Base-by-base conservation (phyloP, 2,329 filamentous ascomycete species). In the Lecanicillium sp. region DNA sequence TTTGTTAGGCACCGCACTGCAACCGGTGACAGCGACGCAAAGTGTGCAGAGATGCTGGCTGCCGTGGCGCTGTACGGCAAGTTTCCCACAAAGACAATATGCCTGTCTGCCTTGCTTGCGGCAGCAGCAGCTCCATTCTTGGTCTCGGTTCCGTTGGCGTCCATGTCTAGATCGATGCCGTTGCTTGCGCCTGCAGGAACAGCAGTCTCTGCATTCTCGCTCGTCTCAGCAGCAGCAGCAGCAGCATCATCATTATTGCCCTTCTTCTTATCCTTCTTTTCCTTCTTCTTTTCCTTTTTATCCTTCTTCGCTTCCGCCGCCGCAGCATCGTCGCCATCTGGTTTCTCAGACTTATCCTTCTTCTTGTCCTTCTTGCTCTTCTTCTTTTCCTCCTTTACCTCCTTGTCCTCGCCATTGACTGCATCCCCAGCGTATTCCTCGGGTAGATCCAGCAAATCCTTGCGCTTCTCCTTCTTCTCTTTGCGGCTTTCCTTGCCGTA, bases 61-160 rank as follows among this genome's bases (percentile, higher is more conserved):
- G 73, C 71, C 4, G 83, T 95, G 29, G 87, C 85, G 44, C 73
- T 80, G 73, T 78, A 95, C 35, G 90, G 90, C 5, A 96, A 81
- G 65, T 95, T 95, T 58, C 90, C 86, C 15, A 52, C 47, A 25
- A 55, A 56, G 48, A 54, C 50, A 43, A 60, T 63, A 51, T 52
- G 48, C 27, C 54, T 55, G 38, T 54, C 52, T 33, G 44, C 42
- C 35, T 57, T 53, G 35, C 22, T 35, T 14, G 32, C 33, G 27
- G 45, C 33, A 22, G 46, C 25, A 8, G 34, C 37, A 12, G 20
- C 22, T 22, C 46, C 43, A 1, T 33, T 32, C 5, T 9, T 25
- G 17, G 22, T 29, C 25, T 42, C 33, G 11, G 45, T 42, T 25
- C 40, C 38, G 12, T 44, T 40, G 22, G 35, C 41, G 38, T 47